phyloP scores from a whole-genome alignment of 1,284 basidiomycete genomes.

The Inonotus hispidus region DNA sequence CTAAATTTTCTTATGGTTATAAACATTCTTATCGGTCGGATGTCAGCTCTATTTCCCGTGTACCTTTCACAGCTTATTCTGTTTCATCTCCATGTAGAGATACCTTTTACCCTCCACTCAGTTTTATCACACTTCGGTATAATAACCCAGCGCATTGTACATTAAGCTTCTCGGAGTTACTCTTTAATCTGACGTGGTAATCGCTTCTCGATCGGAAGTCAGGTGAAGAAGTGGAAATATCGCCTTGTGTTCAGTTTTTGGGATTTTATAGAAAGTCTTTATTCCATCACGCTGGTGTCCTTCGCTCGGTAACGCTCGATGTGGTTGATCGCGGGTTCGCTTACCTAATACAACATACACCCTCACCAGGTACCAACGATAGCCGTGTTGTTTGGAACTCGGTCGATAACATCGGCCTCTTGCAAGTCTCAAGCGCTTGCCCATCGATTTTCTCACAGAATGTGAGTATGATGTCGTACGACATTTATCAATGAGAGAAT shows the following conservation, averaged over 20 bases:
- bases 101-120: conserved; percentile 1
- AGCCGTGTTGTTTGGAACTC: no score
- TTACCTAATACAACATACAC: no score
- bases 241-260: no score
- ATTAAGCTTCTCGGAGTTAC: not conserved
- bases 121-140: not conserved
- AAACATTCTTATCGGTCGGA: not conserved
- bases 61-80: not conserved
- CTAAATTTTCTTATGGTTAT: conserved; percentile 25
- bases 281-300: no score
- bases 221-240: not conserved
- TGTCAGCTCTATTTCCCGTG: not conserved
- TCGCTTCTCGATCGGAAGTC: not conserved
- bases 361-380: no score
- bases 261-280: no score
- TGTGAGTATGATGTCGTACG: not conserved
- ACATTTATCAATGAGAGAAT: not conserved
- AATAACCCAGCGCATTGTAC: not conserved
- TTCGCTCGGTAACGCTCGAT: no score
- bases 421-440: no score
- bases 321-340: no score
- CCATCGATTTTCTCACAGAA: no score
- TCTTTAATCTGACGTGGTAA: not conserved
- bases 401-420: no score
- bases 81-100: conserved; percentile 5